Conservation (phyloP, 2,329 filamentous ascomycete species). For the Paraphaeosphaeria minitans region DNA sequence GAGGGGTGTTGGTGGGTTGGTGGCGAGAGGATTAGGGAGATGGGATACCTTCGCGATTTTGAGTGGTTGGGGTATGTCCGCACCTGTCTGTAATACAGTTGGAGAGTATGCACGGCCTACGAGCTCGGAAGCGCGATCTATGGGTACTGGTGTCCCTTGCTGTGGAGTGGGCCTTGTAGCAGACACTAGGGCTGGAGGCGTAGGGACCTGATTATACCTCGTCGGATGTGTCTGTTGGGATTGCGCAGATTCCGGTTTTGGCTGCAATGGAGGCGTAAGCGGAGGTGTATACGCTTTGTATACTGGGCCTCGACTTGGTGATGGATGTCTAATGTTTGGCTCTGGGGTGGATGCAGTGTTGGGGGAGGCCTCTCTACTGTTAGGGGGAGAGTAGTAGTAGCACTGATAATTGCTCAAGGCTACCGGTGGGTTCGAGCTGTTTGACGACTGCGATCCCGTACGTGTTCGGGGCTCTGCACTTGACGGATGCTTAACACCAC, state of each 20-base stretch:
- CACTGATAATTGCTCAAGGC: constrained; percentile 19
- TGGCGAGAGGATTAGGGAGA: constrained; percentile 5
- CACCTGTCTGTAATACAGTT: background rate
- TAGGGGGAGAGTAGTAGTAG: constrained; percentile 21
- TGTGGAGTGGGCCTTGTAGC: background rate
- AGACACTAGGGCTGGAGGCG: background rate
- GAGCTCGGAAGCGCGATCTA: background rate
- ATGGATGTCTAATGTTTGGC: constrained; percentile 10
- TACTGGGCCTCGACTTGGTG: constrained; percentile 14
- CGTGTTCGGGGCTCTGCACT: constrained; percentile 2
- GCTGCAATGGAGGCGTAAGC: constrained; percentile 16
- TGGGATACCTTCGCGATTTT: background rate
- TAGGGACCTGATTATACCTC: background rate
- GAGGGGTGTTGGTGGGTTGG: constrained; percentile 11
- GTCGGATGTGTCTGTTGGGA: constrained; percentile 3
- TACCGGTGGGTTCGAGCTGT: background rate
- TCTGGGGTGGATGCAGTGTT: constrained; percentile 11
- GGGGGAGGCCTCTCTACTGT: constrained; percentile 13
- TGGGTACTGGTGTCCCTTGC: background rate
- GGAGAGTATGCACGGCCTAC: background rate
- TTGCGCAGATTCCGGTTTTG: constrained; percentile 3
- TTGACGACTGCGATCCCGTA: background rate
- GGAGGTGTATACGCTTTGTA: constrained; percentile 32
- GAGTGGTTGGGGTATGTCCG: background rate
- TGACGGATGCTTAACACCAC: constrained; percentile 4